Evolutionary conservation across 257 asterid genomes (phyloP).

Genomic region (Lycium barbarum): DNA sequence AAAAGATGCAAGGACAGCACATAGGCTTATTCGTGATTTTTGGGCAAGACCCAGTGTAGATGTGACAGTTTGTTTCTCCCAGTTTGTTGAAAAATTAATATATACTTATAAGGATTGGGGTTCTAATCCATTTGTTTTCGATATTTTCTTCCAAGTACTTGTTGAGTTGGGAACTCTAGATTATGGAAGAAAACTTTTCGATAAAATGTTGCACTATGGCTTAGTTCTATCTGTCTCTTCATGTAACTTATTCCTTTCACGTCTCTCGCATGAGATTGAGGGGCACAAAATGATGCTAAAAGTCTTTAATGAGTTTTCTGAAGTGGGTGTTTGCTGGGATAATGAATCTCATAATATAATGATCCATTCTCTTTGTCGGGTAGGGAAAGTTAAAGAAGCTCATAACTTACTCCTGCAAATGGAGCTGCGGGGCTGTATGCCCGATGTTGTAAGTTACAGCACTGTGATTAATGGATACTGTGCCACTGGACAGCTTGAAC

Average conservation of each 20-base stretch:
- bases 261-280: constrained; percentile 49
- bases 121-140: constrained; percentile 75
- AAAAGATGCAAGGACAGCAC: constrained; percentile 56
- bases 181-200: constrained; percentile 69
- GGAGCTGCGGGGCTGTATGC: constrained; percentile 74
- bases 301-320: constrained; percentile 69
- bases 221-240: constrained; percentile 75
- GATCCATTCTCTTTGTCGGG: constrained; percentile 71
- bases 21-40: constrained; percentile 54
- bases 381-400: constrained; percentile 72
- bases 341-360: constrained; percentile 73
- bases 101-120: constrained; percentile 95
- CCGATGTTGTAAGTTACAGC: constrained; percentile 86
- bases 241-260: constrained; percentile 75
- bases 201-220: constrained; percentile 77
- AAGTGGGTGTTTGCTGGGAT: constrained; percentile 78
- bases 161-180: constrained; percentile 60
- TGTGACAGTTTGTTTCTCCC: constrained; percentile 48
- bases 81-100: constrained; percentile 71
- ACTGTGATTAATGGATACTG: constrained; percentile 84
- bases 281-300: constrained; percentile 57
- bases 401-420: constrained; percentile 73
- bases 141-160: constrained; percentile 78
- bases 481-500: constrained; percentile 57
- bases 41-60: constrained; percentile 54